phyloP scores from a whole-genome alignment of 2,329 filamentous ascomycete species.

The Tolypocladium paradoxum region DNA sequence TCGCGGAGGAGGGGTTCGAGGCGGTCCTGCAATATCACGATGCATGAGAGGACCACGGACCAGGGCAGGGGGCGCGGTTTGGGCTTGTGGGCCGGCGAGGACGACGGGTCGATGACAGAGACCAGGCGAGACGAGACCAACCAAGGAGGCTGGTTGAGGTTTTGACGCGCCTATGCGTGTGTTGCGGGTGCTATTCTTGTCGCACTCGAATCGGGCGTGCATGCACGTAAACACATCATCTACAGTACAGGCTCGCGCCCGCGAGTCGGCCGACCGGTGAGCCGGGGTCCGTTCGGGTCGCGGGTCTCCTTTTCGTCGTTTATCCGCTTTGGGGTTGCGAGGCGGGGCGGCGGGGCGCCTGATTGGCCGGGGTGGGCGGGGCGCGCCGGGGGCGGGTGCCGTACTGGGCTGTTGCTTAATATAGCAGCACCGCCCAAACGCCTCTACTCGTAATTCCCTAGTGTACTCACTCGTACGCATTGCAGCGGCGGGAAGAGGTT shows the following conservation, averaged over 20 bases:
- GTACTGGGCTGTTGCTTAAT: background rate
- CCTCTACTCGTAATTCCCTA: background rate
- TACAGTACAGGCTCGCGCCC: background rate
- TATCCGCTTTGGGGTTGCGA: constrained; percentile 1
- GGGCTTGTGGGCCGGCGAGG: background rate
- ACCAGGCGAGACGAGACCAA: background rate
- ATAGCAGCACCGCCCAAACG: background rate
- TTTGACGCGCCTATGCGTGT: background rate
- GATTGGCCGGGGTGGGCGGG: background rate
- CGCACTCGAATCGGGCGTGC: background rate
- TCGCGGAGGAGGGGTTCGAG: background rate
- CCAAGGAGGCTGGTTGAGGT: background rate
- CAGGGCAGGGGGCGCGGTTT: background rate
- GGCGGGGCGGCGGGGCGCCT: background rate
- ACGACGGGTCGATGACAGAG: background rate
- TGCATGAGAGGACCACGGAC: background rate
- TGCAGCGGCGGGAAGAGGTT: background rate
- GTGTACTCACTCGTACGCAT: background rate
- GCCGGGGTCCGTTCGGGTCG: background rate
- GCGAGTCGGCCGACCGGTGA: background rate
- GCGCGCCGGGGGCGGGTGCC: background rate
- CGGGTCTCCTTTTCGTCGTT: background rate
- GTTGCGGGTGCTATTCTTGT: background rate
- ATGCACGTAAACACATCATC: background rate
- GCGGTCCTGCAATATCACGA: background rate